Conservation (phyloP, 2,329 filamentous ascomycete species). For the Botryosphaeria dothidea region DNA sequence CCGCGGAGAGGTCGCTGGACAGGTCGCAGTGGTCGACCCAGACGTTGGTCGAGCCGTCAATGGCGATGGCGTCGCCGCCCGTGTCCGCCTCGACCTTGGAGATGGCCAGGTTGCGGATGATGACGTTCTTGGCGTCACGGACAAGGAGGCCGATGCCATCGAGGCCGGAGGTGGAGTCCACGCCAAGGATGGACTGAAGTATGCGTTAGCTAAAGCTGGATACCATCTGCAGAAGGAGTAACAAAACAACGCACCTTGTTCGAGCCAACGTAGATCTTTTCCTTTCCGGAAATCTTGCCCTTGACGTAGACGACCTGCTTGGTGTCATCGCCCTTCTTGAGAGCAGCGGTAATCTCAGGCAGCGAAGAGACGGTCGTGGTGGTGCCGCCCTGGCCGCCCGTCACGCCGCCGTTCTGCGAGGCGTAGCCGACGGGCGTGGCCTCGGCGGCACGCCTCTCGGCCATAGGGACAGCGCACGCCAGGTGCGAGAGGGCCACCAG, state of each 20-base stretch:
- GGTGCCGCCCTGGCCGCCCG: constrained; percentile 56
- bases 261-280: constrained; percentile 13
- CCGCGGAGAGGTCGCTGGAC: constrained; percentile 60
- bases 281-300: constrained; percentile 9
- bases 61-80: constrained; percentile 61
- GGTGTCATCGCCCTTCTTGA: constrained; percentile 24
- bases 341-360: constrained; percentile 52
- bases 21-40: constrained; percentile 69
- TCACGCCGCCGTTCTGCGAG: constrained; percentile 54
- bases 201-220: neutral
- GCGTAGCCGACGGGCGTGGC: constrained; percentile 47
- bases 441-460: constrained; percentile 19
- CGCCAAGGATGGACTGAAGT: constrained; percentile 34
- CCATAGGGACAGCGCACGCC: constrained; percentile 14
- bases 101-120: constrained; percentile 64
- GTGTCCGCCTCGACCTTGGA: constrained; percentile 54
- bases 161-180: constrained; percentile 42
- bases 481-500: constrained; percentile 12
- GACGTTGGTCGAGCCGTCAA: constrained; percentile 57
- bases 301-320: constrained; percentile 9
- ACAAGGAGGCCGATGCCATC: constrained; percentile 55
- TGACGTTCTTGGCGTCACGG: constrained; percentile 58
- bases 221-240: neutral
- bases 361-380: constrained; percentile 58
- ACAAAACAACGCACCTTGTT: constrained; percentile 15